phyloP scores from a whole-genome alignment of 805 yeast genomes.

The Kurtzmaniella cleridarum region DNA sequence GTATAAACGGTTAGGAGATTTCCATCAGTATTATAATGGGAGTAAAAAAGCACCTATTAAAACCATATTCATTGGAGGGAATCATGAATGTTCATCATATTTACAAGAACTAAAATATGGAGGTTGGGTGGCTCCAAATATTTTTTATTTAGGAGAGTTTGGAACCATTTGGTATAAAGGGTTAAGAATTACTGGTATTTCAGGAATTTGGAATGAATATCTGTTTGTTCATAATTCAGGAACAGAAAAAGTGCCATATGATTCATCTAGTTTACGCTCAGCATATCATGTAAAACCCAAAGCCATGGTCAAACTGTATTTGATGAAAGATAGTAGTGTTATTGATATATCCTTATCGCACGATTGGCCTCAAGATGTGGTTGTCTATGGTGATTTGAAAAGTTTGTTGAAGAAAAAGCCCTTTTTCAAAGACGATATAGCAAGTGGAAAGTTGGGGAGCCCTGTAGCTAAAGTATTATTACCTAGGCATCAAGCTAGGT shows the following conservation, averaged over 20 bases:
- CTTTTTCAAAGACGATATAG: conserved; percentile 61
- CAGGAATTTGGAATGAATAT: conserved; percentile 69
- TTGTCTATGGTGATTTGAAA: conserved; percentile 53
- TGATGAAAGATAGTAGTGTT: conserved; percentile 19
- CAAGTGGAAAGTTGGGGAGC: conserved; percentile 60
- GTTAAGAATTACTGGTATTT: conserved; percentile 68
- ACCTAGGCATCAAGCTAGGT: conserved; percentile 48
- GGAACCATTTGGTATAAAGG: conserved; percentile 75
- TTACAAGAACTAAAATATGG: conserved; percentile 71
- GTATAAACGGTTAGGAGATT: conserved; percentile 73
- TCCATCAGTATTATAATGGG: conserved; percentile 65
- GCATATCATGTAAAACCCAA: conserved; percentile 70
- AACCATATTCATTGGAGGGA: conserved; percentile 89
- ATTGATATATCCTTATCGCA: conserved; percentile 68
- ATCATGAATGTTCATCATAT: conserved; percentile 86
- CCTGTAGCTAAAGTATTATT: conserved; percentile 59
- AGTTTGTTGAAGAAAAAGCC: conserved; percentile 55
- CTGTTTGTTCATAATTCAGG: conserved; percentile 36
- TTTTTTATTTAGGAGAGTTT: conserved; percentile 77
- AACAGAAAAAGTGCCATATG: conserved; percentile 46
- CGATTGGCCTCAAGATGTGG: conserved; percentile 92
- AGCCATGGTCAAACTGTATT: conserved; percentile 52
- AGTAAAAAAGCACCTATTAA: conserved; percentile 58
- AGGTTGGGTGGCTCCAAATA: conserved; percentile 89
- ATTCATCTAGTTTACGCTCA: conserved; percentile 43